Evolutionary conservation across 495 filamentous ascomycete genomes (phyloP).

Genomic region (Neurospora hispaniola): DNA sequence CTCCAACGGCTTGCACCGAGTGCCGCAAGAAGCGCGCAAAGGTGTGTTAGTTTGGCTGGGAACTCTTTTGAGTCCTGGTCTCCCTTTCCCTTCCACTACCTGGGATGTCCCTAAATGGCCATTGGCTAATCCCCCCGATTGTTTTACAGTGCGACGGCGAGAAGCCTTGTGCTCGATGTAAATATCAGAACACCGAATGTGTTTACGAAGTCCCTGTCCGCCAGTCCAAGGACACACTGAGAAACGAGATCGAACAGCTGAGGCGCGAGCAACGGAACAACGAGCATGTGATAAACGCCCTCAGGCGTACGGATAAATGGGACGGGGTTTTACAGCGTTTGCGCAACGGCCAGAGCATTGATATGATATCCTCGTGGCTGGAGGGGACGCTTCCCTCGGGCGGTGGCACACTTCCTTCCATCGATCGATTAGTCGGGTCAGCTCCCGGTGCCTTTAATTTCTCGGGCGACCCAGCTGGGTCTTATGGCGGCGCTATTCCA

Average conservation of each 20-base stretch:
- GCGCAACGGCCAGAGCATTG: slow-evolving; percentile 37
- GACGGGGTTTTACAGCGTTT: slow-evolving; percentile 39
- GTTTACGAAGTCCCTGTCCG: slow-evolving; percentile 43
- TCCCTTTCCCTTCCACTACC: neutral
- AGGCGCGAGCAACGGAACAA: slow-evolving; percentile 33
- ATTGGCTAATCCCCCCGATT: neutral
- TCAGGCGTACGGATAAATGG: slow-evolving; percentile 30
- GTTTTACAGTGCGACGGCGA: slow-evolving; percentile 40
- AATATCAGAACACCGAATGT: slow-evolving; percentile 37
- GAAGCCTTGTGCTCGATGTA: slow-evolving; percentile 41
- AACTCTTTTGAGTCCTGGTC: neutral
- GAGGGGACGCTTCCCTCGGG: slow-evolving; percentile 15
- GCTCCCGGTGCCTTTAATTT: neutral
- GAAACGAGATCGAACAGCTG: slow-evolving; percentile 41
- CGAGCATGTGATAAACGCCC: slow-evolving; percentile 37
- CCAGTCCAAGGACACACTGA: slow-evolving; percentile 44
- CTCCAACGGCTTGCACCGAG: slow-evolving; percentile 46
- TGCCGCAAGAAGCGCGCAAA: slow-evolving; percentile 49
- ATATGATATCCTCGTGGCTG: slow-evolving; percentile 38
- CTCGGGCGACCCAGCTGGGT: neutral
- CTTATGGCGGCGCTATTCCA: neutral
- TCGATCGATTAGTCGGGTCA: neutral
- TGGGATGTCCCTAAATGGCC: neutral
- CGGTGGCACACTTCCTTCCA: slow-evolving; percentile 5
- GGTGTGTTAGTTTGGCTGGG: slow-evolving; percentile 16